Evolutionary conservation across 1,284 basidiomycete species (phyloP).

Genomic region (Ceratobasidium sp.): DNA sequence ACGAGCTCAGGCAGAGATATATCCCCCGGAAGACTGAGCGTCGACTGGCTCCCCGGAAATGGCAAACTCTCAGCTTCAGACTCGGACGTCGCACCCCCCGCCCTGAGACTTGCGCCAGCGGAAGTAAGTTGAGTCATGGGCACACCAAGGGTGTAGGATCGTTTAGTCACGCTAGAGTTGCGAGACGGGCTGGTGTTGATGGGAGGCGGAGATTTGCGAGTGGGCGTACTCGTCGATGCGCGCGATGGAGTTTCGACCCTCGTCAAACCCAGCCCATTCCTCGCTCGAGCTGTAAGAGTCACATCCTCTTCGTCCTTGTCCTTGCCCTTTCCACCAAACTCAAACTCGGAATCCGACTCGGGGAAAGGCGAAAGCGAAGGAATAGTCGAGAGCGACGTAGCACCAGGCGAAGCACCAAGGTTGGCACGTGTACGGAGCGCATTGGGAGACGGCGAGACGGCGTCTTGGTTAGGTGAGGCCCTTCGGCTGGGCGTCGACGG

Average conservation of each 20-base stretch:
- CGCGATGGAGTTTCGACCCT: not conserved
- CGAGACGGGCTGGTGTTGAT: slow-evolving; percentile 28
- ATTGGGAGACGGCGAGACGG: slow-evolving; percentile 13
- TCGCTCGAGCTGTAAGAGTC: slow-evolving; percentile 16
- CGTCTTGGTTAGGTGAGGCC: slow-evolving; percentile 2
- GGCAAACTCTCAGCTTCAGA: slow-evolving; percentile 36
- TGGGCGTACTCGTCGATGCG: slow-evolving; percentile 7
- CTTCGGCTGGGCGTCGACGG: slow-evolving; percentile 3
- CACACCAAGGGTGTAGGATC: slow-evolving; percentile 20
- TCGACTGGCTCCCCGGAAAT: slow-evolving; percentile 36
- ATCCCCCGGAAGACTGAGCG: slow-evolving; percentile 21
- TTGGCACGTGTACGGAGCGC: slow-evolving; percentile 19
- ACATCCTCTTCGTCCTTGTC: slow-evolving; percentile 26
- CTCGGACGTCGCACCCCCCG: slow-evolving; percentile 9
- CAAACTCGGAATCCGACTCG: slow-evolving; percentile 39
- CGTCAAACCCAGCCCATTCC: slow-evolving; percentile 5
- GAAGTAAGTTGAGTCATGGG: slow-evolving; percentile 40
- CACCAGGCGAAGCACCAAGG: slow-evolving; percentile 22
- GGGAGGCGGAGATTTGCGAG: slow-evolving; percentile 17
- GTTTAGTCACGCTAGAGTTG: slow-evolving; percentile 4
- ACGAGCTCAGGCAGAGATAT: slow-evolving; percentile 24
- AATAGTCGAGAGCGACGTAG: slow-evolving; percentile 23
- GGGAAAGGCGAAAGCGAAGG: slow-evolving; percentile 41
- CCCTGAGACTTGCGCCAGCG: not conserved
- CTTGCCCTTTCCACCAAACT: slow-evolving; percentile 16